Evolutionary conservation across 2,329 filamentous ascomycete species (phyloP).

Genomic region (Colletotrichum scovillei): DNA sequence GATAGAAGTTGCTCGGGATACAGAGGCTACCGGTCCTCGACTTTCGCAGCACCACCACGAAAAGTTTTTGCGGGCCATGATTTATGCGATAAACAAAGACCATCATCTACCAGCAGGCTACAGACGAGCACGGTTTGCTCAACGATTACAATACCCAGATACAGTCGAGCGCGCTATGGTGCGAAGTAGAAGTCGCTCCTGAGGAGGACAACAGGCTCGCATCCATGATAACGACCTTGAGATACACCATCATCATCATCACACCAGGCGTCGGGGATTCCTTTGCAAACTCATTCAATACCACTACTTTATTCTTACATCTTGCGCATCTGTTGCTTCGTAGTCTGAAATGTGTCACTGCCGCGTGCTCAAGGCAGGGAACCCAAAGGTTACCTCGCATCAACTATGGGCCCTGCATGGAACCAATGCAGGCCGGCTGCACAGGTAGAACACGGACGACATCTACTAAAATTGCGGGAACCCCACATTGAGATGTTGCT

Average conservation of each 20-base stretch:
- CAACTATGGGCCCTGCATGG: slow-evolving; percentile 27
- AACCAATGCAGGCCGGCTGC: slow-evolving; percentile 29
- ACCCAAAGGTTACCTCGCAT: not conserved
- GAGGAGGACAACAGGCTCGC: slow-evolving; percentile 26
- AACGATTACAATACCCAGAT: slow-evolving; percentile 31
- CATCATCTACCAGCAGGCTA: slow-evolving; percentile 17
- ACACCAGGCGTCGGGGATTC: slow-evolving; percentile 28
- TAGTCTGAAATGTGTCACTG: not conserved
- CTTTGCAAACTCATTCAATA: slow-evolving; percentile 19
- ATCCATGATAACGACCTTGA: slow-evolving; percentile 33
- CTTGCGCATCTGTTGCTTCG: not conserved
- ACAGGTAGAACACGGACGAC: slow-evolving; percentile 8
- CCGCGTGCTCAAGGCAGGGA: not conserved
- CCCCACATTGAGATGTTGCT: slow-evolving; percentile 14
- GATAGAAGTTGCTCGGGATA: slow-evolving; percentile 9
- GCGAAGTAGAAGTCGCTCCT: slow-evolving; percentile 30
- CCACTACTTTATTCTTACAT: slow-evolving; percentile 1
- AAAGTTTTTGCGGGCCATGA: slow-evolving; percentile 18
- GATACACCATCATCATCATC: slow-evolving; percentile 21
- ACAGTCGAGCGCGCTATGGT: slow-evolving; percentile 18
- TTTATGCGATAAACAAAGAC: slow-evolving; percentile 12
- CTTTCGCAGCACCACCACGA: slow-evolving; percentile 1
- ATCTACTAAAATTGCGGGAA: not conserved
- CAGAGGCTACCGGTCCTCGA: slow-evolving; percentile 1
- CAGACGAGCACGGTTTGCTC: slow-evolving; percentile 25